phyloP scores from a whole-genome alignment of 495 filamentous ascomycete species.

The Lasiosphaeriaceae sp. region DNA sequence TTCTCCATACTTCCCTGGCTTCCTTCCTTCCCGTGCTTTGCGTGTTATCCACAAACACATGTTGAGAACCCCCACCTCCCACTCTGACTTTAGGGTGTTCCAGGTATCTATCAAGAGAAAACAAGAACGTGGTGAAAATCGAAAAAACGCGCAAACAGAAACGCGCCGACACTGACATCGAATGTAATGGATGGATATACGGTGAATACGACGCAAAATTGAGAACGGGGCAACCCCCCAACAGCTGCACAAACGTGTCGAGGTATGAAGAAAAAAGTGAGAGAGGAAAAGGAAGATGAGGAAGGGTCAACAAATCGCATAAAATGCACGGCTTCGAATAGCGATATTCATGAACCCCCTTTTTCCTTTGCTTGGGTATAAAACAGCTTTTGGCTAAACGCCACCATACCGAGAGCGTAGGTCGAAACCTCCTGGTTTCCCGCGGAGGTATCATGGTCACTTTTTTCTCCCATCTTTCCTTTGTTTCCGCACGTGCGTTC shows the following conservation, averaged over 20 bases:
- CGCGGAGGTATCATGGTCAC: background rate
- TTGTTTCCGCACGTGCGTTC: background rate
- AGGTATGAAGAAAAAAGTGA: background rate
- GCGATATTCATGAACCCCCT: background rate
- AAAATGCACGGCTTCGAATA: background rate
- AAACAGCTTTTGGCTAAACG: conserved; percentile 2
- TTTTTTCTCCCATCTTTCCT: background rate
- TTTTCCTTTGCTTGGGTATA: conserved; percentile 7
- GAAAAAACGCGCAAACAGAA: background rate
- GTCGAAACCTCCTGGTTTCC: background rate
- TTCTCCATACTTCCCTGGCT: too few species aligned
- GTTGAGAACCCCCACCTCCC: too few species aligned
- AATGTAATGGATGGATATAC: conserved; percentile 1
- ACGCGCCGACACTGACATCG: background rate
- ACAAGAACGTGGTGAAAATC: background rate
- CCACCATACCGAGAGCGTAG: background rate
- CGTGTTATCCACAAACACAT: too few species aligned
- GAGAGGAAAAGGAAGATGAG: background rate
- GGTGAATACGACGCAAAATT: background rate
- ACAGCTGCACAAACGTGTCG: too few species aligned
- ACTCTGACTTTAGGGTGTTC: background rate
- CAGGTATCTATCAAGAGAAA: background rate
- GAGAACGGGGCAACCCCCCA: background rate
- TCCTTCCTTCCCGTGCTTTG: too few species aligned
- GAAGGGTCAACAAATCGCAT: background rate